Conservation (phyloP, 306 rosid species). For the Morella rubra region DNA sequence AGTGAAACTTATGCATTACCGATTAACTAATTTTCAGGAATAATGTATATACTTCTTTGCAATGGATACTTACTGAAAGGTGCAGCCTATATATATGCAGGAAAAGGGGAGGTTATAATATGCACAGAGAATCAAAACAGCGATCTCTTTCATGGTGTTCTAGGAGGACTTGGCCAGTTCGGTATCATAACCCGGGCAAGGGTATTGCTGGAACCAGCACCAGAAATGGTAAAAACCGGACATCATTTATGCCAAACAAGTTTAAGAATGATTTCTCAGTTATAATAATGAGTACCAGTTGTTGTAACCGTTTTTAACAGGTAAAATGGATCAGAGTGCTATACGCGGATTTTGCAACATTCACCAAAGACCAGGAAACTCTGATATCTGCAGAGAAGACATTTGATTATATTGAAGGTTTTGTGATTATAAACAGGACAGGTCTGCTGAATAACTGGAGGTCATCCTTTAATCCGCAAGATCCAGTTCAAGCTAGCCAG, state of each 20-base stretch:
- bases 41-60: constrained; percentile 6
- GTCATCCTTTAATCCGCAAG: constrained; percentile 85
- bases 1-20: not conserved
- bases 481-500: constrained; percentile 79
- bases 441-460: constrained; percentile 92
- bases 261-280: not conserved
- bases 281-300: not conserved
- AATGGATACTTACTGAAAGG: constrained; percentile 20
- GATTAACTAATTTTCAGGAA: constrained; percentile 2
- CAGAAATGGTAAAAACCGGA: constrained; percentile 49
- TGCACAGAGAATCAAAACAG: constrained; percentile 72
- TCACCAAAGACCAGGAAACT: constrained; percentile 76
- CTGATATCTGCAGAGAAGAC: constrained; percentile 55
- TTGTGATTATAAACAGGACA: constrained; percentile 89
- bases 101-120: constrained; percentile 78
- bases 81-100: constrained; percentile 47
- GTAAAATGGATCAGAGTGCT: constrained; percentile 79
- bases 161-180: constrained; percentile 97
- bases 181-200: constrained; percentile 91
- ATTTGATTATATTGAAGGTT: constrained; percentile 88
- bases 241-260: constrained; percentile 7
- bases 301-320: constrained; percentile 32
- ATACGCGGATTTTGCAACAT: constrained; percentile 50
- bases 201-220: constrained; percentile 82
- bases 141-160: constrained; percentile 84